Percentiles rank a stretch among this genome's conserved stretches.
Conservation (phyloP, 257 asterid species). For the Solanum clarkiae region DNA sequence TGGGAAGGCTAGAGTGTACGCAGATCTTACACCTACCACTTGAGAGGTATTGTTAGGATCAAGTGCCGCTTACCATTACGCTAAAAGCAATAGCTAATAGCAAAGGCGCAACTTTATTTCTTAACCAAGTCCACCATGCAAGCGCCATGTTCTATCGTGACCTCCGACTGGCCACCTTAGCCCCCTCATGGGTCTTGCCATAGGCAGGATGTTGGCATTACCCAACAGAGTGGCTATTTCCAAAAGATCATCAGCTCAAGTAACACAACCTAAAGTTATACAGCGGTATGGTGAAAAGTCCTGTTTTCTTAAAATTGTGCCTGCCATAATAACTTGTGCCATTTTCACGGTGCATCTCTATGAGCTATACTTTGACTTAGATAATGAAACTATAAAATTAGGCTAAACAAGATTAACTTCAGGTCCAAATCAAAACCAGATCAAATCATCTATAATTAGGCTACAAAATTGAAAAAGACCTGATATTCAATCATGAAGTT, state of each 20-base stretch:
- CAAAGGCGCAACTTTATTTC: no score
- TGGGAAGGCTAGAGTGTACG: not conserved
- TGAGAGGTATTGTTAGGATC: no score
- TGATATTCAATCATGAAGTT: not conserved
- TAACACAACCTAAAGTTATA: not conserved
- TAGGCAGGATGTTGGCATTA: no score
- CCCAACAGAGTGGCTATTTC: not conserved
- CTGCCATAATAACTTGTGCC: not conserved
- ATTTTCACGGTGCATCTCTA: not conserved
- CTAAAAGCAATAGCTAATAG: no score
- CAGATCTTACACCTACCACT: not conserved
- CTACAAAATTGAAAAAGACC: not conserved
- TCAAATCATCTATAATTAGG: not conserved
- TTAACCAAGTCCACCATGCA: no score
- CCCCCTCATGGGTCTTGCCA: no score
- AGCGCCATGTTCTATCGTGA: no score
- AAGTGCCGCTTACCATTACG: no score
- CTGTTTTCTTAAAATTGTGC: not conserved
- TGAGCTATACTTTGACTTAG: not conserved
- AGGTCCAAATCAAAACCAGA: not conserved
- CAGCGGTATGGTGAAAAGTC: not conserved
- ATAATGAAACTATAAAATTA: not conserved
- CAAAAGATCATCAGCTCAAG: no score
- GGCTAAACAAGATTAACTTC: not conserved
- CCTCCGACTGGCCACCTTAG: no score